Base-by-base conservation (phyloP, 192 early-diverging fungal genomes). In the Physocladia obscura region DNA sequence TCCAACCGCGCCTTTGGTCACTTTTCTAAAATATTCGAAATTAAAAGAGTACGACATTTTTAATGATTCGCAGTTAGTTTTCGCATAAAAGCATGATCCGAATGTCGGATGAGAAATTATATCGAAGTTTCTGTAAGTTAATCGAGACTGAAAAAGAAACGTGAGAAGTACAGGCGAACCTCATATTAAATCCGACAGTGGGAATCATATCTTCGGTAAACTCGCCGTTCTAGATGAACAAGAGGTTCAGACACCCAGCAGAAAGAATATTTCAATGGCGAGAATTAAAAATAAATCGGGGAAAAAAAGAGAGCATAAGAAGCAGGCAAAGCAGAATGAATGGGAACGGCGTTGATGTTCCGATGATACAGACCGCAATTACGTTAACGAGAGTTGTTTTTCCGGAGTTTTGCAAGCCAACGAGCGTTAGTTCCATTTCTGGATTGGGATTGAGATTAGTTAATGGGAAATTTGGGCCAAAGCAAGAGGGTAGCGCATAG, bases 101-200 rank as follows among this genome's bases (percentile, higher is more conserved):
- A 47, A 8, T 47, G 44, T n/a, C n/a, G n/a, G n/a, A n/a, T n/a
- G n/a, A n/a, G n/a, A n/a, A n/a, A n/a, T n/a, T n/a, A n/a, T n/a
- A n/a, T 48, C 47, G 47, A 48, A 48, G 47, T 2, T 1, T 48
- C n/a, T n/a, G n/a, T 48, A 17, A 21, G 47, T 48, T 1, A 48
- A n/a, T 48, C 47, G 47, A 48, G 54, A 27, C 17, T 19, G 54
- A 55, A 29, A 55, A 55, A 24, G n/a, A 24, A 11, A 49, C 27
- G 5, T 8, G 21, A 65, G 17, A 26, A 65, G 27, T 6, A 27
- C 6, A 64, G 15, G 31, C 90, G 72, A 91, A 98, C 70, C 96
- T 86, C 97, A 99, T 99, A 75, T 98, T 98, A 77, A 98, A 99
- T 11, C 97, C 97, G 24, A 99, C 94, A 4, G 97, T 99, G 2